phyloP scores from a whole-genome alignment of 1,284 basidiomycete species.

The Vanrija humicola region DNA sequence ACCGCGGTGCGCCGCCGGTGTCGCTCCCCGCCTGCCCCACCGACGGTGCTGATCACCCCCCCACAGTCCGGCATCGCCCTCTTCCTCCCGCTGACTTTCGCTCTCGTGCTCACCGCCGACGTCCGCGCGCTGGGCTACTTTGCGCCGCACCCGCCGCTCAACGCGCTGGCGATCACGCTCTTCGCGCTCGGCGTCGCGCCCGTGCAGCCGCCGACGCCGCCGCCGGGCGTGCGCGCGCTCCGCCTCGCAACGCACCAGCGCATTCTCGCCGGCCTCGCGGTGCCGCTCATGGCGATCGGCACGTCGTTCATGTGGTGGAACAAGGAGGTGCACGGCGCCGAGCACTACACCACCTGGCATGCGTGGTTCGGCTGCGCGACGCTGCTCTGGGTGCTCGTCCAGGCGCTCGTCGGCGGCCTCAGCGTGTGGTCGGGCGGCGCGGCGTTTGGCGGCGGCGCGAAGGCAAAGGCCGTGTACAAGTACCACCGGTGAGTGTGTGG shows the following conservation, averaged over 20 bases:
- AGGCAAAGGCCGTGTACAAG: conserved; percentile 44
- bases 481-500: conserved; percentile 40
- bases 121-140: conserved; percentile 34
- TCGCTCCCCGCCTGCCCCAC: too few relatives aligned
- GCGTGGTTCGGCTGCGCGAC: conserved; percentile 30
- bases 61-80: conserved; percentile 27
- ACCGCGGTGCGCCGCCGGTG: too few relatives aligned
- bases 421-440: conserved; percentile 32
- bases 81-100: conserved; percentile 36
- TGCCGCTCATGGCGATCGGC: conserved; percentile 38
- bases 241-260: conserved; percentile 40
- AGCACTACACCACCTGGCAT: conserved; percentile 46
- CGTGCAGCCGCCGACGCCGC: conserved; percentile 39
- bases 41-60: too few relatives aligned
- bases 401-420: conserved; percentile 33
- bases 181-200: conserved; percentile 38
- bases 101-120: conserved; percentile 28
- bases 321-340: conserved; percentile 38
- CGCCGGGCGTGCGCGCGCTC: conserved; percentile 15
- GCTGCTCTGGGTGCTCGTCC: conserved; percentile 35
- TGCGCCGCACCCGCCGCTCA: conserved; percentile 42
- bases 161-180: conserved; percentile 36
- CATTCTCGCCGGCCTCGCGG: conserved; percentile 28
- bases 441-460: conserved; percentile 29
- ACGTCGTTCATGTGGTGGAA: conserved; percentile 44